A percentile compares a stretch with the other conserved stretches of the same genome.
These are phyloP conservation scores for Clitopilus hobsonii DNA, from an alignment of 768 basidiomycete genomes.

Conservation along the genomic window DNA sequence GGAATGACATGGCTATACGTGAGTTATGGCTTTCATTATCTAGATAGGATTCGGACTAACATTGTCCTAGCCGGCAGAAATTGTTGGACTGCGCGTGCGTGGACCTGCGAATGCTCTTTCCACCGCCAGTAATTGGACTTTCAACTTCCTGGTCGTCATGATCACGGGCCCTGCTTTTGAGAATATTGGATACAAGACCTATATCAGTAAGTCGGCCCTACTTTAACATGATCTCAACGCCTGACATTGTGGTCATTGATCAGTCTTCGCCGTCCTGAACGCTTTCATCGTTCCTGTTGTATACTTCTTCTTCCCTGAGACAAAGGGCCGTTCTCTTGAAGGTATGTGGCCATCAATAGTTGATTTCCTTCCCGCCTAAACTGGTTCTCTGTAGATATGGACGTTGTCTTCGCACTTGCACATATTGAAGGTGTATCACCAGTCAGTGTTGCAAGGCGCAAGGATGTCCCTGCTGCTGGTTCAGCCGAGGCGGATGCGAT, in stretches of 20 bases:
- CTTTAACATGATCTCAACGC: no score
- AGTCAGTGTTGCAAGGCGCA: slow-evolving; percentile 37
- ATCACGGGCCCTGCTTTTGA: slow-evolving; percentile 56
- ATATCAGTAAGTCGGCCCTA: slow-evolving; percentile 37
- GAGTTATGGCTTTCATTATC: slow-evolving; percentile 16
- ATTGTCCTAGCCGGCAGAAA: slow-evolving; percentile 52
- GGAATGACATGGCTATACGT: slow-evolving; percentile 72
- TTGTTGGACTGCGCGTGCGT: slow-evolving; percentile 50
- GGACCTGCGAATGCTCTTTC: slow-evolving; percentile 62
- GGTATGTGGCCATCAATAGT: slow-evolving; percentile 17
- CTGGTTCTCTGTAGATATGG: slow-evolving; percentile 29
- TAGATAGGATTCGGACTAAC: neutral
- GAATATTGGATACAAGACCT: slow-evolving; percentile 55
- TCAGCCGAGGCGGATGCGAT: slow-evolving; percentile 39
- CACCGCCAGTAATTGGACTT: slow-evolving; percentile 55
- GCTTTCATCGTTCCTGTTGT: slow-evolving; percentile 55
- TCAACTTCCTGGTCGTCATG: slow-evolving; percentile 59
- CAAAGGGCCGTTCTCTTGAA: slow-evolving; percentile 55
- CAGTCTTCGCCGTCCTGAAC: slow-evolving; percentile 52
- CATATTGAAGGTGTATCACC: slow-evolving; percentile 39
- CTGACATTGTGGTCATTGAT: neutral
- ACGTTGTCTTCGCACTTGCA: slow-evolving; percentile 41
- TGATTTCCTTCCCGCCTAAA: neutral
- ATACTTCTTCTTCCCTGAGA: slow-evolving; percentile 60
- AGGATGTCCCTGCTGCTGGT: slow-evolving; percentile 40